Conservation (phyloP, 176 grass and related monocot genomes). For the barley (Hordeum vulgare) region MorexV3_pseudomolecules_assembly NC_058523.1:33510099-33510598, state of each 20-base stretch:
- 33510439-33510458: background rate
- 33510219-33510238: background rate
- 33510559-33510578: background rate
- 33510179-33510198: rapidly evolving
- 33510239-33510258: background rate
- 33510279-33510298: conserved; percentile 81
- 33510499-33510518: background rate
- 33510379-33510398: background rate
- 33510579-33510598: background rate
- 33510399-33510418: background rate
- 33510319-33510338: conserved; percentile 76
- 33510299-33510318: conserved; percentile 55
- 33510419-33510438: background rate
- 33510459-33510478: background rate
- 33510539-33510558: background rate
- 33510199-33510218: rapidly evolving
- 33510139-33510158: background rate
- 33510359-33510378: background rate
- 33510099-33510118: background rate
- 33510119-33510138: background rate
- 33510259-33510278: conserved; percentile 33
- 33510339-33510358: background rate
- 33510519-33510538: background rate
- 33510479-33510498: background rate
- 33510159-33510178: no score